Conservation (phyloP, 2,329 filamentous ascomycete species). For the Daldinia eschscholtzii region DNA sequence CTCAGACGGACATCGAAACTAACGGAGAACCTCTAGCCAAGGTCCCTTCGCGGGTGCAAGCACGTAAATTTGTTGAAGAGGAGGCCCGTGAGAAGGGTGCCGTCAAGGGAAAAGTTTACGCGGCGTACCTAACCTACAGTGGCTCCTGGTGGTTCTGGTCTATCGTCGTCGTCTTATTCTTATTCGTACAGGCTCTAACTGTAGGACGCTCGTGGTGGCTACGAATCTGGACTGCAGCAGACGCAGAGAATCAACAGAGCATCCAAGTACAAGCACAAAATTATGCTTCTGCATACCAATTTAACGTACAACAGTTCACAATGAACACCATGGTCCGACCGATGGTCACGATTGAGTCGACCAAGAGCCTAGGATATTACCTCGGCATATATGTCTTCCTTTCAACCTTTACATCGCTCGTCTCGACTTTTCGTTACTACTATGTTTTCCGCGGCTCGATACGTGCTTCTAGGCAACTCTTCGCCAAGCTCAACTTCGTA, state of each 20-base stretch:
- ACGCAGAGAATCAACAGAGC: constrained; percentile 53
- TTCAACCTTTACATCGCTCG: constrained; percentile 66
- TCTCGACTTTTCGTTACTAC: constrained; percentile 73
- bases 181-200: constrained; percentile 66
- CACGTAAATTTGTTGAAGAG: constrained; percentile 81
- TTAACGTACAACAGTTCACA: constrained; percentile 61
- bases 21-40: constrained; percentile 62
- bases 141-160: constrained; percentile 74
- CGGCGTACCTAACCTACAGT: constrained; percentile 74
- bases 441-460: constrained; percentile 75
- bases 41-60: constrained; percentile 61
- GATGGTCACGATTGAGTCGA: constrained; percentile 45
- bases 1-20: constrained; percentile 56
- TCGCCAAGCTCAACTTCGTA: constrained; percentile 73
- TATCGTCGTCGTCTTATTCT: constrained; percentile 65
- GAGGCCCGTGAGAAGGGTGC: constrained; percentile 79
- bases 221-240: constrained; percentile 69
- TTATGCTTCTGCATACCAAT: constrained; percentile 59
- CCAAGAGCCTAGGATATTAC: constrained; percentile 69
- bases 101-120: constrained; percentile 76
- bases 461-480: constrained; percentile 76
- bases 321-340: constrained; percentile 56
- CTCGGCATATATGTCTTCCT: constrained; percentile 75
- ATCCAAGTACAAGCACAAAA: constrained; percentile 42
- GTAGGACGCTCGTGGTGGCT: constrained; percentile 75